These are phyloP conservation scores for Aspergillus nidulans DNA, from an alignment of 495 filamentous ascomycete genomes.

Conservation along the genomic window DNA sequence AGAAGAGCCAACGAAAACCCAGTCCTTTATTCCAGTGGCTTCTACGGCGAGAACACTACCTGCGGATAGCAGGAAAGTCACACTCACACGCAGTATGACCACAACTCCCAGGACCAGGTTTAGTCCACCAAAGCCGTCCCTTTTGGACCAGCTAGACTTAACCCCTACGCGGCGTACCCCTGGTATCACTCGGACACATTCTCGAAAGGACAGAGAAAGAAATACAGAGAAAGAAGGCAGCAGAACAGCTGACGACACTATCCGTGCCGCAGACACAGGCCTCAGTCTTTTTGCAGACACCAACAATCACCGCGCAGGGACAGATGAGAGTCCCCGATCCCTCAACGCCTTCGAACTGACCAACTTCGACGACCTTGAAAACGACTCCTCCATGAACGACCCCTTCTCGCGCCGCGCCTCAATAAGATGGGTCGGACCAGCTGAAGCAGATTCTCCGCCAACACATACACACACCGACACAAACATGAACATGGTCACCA, in stretches of 20 bases:
- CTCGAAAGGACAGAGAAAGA: not conserved
- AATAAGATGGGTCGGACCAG: conserved; percentile 12
- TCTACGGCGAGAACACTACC: conserved; percentile 27
- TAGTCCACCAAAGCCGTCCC: conserved; percentile 42
- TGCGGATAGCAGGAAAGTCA: conserved; percentile 31
- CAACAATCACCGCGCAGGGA: conserved; percentile 17
- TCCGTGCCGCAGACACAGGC: conserved; percentile 19
- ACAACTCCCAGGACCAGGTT: conserved; percentile 41
- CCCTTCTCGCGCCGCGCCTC: conserved; percentile 28
- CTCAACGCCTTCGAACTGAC: conserved; percentile 33
- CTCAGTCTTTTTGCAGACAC: conserved; percentile 24
- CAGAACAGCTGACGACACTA: conserved; percentile 14
- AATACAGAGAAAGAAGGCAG: not conserved
- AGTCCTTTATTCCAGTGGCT: conserved; percentile 11
- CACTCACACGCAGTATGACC: conserved; percentile 35
- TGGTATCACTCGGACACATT: conserved; percentile 28
- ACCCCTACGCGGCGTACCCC: conserved; percentile 38
- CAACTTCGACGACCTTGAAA: conserved; percentile 30
- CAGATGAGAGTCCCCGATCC: conserved; percentile 23
- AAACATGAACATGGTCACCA: not conserved
- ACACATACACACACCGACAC: not conserved
- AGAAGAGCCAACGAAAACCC: conserved; percentile 18
- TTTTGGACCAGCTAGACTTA: conserved; percentile 37
- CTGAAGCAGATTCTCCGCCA: conserved; percentile 2
- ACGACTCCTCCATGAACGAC: conserved; percentile 31